Conservation (phyloP, 805 yeast species). For the Wickerhamiella bombiphila region DNA sequence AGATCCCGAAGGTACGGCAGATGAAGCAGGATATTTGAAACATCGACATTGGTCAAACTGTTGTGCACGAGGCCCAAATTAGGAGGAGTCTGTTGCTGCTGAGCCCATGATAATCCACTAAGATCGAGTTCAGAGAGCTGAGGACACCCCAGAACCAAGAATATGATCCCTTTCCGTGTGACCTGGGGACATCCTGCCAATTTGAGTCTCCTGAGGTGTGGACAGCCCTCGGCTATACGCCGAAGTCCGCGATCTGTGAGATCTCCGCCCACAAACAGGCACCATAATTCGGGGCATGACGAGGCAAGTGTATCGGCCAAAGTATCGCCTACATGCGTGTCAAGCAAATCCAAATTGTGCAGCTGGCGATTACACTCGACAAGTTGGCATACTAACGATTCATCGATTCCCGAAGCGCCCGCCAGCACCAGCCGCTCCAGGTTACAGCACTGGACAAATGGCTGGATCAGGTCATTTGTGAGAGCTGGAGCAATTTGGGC, state of each 20-base stretch:
- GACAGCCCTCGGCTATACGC: conserved; percentile 45
- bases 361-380: conserved; percentile 47
- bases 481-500: conserved; percentile 57
- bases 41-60: conserved; percentile 36
- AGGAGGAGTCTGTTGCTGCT: not conserved
- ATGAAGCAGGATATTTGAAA: conserved; percentile 41
- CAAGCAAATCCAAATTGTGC: conserved; percentile 79
- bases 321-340: conserved; percentile 57
- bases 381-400: conserved; percentile 45
- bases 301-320: conserved; percentile 53
- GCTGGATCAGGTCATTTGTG: conserved; percentile 48
- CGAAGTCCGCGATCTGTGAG: conserved; percentile 53
- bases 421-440: conserved; percentile 78
- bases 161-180: conserved; percentile 45
- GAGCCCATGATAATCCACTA: conserved; percentile 44
- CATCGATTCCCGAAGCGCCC: conserved; percentile 54
- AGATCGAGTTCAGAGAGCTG: conserved; percentile 80
- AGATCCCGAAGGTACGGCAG: conserved; percentile 71
- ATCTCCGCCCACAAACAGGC: conserved; percentile 52
- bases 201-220: conserved; percentile 66
- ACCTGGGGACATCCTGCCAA: conserved; percentile 57
- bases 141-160: conserved; percentile 52
- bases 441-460: conserved; percentile 49
- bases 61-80: not conserved
- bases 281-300: conserved; percentile 68